A percentile compares a stretch with the other conserved stretches of the same genome.
These are phyloP conservation scores for Aegilops umbellulata DNA, from an alignment of 176 grass and related monocot genomes.

Conservation along the genomic window DNA sequence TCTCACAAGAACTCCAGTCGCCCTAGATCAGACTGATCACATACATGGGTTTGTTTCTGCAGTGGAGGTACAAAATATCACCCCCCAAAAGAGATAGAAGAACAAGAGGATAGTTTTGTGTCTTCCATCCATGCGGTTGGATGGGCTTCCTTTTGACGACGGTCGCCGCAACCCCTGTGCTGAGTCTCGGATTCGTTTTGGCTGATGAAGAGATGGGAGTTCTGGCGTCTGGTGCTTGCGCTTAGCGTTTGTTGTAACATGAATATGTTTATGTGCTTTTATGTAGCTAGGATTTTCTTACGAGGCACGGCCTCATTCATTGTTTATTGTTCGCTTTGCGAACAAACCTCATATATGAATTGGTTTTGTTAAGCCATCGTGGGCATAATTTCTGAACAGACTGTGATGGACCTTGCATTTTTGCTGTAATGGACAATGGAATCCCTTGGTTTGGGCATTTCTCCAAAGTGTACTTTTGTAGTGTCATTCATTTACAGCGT, in stretches of 20 bases:
- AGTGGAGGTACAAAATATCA: slow-evolving; percentile 4
- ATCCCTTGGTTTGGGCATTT: not conserved
- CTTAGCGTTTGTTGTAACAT: slow-evolving; percentile 27
- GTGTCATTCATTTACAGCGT: not conserved
- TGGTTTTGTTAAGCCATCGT: not conserved
- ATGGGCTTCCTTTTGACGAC: slow-evolving; percentile 55
- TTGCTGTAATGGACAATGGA: not conserved
- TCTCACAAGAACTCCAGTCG: slow-evolving; percentile 57
- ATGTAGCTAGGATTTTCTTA: slow-evolving; percentile 41
- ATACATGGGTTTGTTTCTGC: not conserved
- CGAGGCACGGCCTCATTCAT: slow-evolving; percentile 22
- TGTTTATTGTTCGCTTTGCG: slow-evolving; percentile 30
- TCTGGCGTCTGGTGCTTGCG: not conserved
- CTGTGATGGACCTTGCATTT: not conserved
- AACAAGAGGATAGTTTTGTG: slow-evolving; percentile 10
- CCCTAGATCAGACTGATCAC: slow-evolving; percentile 68
- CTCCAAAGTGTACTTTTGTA: not conserved
- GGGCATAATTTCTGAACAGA: not conserved
- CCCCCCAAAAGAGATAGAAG: not conserved
- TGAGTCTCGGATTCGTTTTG: slow-evolving; percentile 36
- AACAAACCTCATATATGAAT: slow-evolving; percentile 4
- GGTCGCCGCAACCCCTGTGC: not conserved
- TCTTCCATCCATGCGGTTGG: slow-evolving; percentile 25
- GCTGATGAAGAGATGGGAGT: not conserved
- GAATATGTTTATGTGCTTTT: slow-evolving; percentile 4